Percentiles rank a stretch among this genome's conserved stretches.
Conservation (phyloP, 371 early-diverging fungal genomes). For the Paraphysoderma sedebokerense region DNA sequence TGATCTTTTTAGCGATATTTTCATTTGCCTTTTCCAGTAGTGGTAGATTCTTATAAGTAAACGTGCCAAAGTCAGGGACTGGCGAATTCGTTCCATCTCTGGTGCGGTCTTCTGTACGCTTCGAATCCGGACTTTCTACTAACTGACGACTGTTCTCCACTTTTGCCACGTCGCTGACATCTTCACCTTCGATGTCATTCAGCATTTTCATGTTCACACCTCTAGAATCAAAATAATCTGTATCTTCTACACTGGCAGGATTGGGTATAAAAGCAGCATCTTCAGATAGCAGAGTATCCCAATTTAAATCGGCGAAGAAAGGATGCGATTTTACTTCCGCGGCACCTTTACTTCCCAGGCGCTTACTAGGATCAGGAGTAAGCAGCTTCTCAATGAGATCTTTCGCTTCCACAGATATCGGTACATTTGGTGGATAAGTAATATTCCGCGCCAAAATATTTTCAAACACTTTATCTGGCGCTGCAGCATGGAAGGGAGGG, state of each 20-base stretch:
- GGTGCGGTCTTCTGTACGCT: neutral
- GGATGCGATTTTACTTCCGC: conserved; percentile 45
- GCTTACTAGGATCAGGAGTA: conserved; percentile 46
- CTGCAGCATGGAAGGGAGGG: conserved; percentile 77
- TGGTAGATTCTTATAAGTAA: conserved; percentile 76
- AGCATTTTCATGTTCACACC: conserved; percentile 21
- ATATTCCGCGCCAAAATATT: conserved; percentile 59
- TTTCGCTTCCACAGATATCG: conserved; percentile 60
- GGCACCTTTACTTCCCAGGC: conserved; percentile 51
- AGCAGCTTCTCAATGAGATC: conserved; percentile 75
- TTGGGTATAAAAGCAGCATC: conserved; percentile 75
- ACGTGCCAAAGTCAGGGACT: conserved; percentile 69
- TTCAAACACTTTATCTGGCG: conserved; percentile 68
- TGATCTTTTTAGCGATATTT: conserved; percentile 26
- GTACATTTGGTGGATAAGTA: conserved; percentile 14
- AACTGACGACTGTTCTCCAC: conserved; percentile 2
- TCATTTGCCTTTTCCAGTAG: conserved; percentile 78
- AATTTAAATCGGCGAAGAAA: conserved; percentile 42
- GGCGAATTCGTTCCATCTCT: neutral
- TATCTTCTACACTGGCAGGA: conserved; percentile 57
- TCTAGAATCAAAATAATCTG: conserved; percentile 82
- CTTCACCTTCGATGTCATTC: neutral
- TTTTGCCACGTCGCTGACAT: neutral
- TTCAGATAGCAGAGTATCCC: conserved; percentile 45
- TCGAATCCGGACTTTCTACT: neutral